Conservation (phyloP, 2,329 filamentous ascomycete species). For the Paraconiothyrium brasiliense region DNA sequence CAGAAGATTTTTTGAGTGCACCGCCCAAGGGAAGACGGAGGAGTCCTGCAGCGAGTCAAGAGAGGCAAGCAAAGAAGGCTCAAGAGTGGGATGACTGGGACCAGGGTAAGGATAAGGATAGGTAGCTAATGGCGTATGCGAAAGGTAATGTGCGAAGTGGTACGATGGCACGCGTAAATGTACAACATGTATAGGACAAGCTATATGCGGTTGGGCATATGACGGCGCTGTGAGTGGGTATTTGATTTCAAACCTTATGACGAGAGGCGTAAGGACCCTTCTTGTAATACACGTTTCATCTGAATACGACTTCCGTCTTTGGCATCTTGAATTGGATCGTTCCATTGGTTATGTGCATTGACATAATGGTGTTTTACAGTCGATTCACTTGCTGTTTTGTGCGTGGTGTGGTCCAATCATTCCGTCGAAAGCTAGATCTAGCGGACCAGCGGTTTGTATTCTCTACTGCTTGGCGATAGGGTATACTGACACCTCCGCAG, state of each 20-base stretch:
- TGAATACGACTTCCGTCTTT: too few species aligned
- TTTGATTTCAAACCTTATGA: background rate
- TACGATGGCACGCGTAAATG: constrained; percentile 14
- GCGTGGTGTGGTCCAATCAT: too few species aligned
- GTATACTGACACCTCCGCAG: too few species aligned
- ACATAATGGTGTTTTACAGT: too few species aligned
- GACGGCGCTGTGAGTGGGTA: constrained; percentile 1
- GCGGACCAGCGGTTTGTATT: too few species aligned
- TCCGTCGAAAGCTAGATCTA: too few species aligned
- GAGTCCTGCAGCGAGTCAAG: constrained; percentile 32
- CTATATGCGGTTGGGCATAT: constrained; percentile 3
- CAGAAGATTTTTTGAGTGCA: constrained; percentile 53
- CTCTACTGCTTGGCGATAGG: too few species aligned
- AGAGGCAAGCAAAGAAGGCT: constrained; percentile 37
- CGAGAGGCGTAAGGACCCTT: background rate
- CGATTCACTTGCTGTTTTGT: too few species aligned
- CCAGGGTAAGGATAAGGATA: constrained; percentile 8
- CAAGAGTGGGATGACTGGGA: constrained; percentile 47
- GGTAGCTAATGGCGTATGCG: constrained; percentile 3
- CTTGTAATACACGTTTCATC: background rate
- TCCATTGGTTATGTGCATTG: too few species aligned
- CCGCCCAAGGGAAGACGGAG: constrained; percentile 39
- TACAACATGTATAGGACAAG: constrained; percentile 14
- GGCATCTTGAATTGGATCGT: too few species aligned
- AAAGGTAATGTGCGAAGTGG: background rate